Evolutionary conservation across 345 rosid species (phyloP).

Genomic region (Rhodamnia argentea): DNA sequence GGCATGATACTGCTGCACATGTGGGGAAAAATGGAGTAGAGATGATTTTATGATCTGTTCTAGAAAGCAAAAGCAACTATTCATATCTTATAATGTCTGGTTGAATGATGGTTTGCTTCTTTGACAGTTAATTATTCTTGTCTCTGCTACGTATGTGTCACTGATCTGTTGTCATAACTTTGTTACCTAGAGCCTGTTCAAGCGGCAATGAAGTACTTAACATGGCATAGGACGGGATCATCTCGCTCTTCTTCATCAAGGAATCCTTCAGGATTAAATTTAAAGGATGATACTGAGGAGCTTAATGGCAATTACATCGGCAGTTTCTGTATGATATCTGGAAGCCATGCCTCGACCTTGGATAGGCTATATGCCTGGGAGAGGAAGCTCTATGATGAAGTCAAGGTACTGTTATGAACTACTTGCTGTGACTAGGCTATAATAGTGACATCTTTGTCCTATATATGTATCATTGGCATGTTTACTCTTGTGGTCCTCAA

Average conservation of each 20-base stretch:
- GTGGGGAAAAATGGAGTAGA: neutral
- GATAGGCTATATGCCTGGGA: constrained; percentile 98
- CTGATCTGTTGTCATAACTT: constrained; percentile 6
- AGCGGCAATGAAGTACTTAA: constrained; percentile 48
- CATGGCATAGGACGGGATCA: constrained; percentile 84
- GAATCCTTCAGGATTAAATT: constrained; percentile 52
- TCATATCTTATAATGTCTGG: neutral
- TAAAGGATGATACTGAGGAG: constrained; percentile 52
- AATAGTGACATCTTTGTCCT: neutral
- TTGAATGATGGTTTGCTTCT: neutral
- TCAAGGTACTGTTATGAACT: constrained; percentile 45
- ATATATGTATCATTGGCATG: neutral
- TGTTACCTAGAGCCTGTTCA: constrained; percentile 60
- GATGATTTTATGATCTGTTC: neutral
- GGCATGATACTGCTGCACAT: neutral
- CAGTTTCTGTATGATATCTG: constrained; percentile 70
- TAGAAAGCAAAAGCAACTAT: neutral
- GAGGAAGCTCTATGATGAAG: constrained; percentile 95
- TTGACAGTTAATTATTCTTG: neutral
- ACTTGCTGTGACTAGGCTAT: neutral
- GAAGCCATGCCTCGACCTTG: constrained; percentile 95
- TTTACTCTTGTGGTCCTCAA: neutral
- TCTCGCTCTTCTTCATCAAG: constrained; percentile 73
- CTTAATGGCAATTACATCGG: constrained; percentile 43
- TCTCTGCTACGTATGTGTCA: neutral